Conservation (phyloP, 768 basidiomycete species). For the Lactarius indigo region DNA sequence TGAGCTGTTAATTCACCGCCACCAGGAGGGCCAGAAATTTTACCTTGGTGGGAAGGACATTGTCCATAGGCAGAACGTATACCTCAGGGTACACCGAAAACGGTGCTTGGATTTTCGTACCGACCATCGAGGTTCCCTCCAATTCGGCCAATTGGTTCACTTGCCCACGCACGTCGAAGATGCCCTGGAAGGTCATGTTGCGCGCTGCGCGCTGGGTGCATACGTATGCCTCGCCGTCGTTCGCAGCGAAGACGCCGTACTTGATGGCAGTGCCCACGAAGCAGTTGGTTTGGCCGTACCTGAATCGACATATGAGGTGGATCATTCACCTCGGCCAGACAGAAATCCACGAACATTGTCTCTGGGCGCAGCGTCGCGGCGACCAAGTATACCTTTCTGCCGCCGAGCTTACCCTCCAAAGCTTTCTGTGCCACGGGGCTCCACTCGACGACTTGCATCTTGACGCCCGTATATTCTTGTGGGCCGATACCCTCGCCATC, state of each 20-base stretch:
- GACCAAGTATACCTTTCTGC: slow-evolving; percentile 85
- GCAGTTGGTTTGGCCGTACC: slow-evolving; percentile 98
- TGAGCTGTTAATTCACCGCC: slow-evolving; percentile 11
- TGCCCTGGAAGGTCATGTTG: slow-evolving; percentile 98
- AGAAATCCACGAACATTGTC: slow-evolving; percentile 68
- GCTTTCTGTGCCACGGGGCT: slow-evolving; percentile 60
- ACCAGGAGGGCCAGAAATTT: slow-evolving; percentile 47
- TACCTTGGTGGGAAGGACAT: slow-evolving; percentile 93
- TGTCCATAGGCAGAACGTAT: slow-evolving; percentile 98
- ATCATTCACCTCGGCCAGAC: neutral
- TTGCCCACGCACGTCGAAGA: slow-evolving; percentile 67
- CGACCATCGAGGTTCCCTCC: slow-evolving; percentile 75
- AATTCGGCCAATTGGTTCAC: slow-evolving; percentile 73
- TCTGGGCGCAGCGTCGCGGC: slow-evolving; percentile 95
- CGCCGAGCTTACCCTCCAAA: slow-evolving; percentile 67
- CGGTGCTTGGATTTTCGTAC: slow-evolving; percentile 88
- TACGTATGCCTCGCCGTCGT: slow-evolving; percentile 83
- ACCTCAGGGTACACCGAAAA: slow-evolving; percentile 79
- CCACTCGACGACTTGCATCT: slow-evolving; percentile 92
- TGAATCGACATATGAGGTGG: slow-evolving; percentile 30
- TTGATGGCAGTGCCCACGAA: slow-evolving; percentile 89
- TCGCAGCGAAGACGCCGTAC: slow-evolving; percentile 89
- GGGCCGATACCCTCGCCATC: slow-evolving; percentile 94
- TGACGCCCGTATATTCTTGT: slow-evolving; percentile 91
- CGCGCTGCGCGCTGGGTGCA: slow-evolving; percentile 87